Evolutionary conservation across 176 grass and related monocot species (phyloP), one percentile per base, ranked within the genome.

Genomic region (Phyllostachys edulis): DNA sequence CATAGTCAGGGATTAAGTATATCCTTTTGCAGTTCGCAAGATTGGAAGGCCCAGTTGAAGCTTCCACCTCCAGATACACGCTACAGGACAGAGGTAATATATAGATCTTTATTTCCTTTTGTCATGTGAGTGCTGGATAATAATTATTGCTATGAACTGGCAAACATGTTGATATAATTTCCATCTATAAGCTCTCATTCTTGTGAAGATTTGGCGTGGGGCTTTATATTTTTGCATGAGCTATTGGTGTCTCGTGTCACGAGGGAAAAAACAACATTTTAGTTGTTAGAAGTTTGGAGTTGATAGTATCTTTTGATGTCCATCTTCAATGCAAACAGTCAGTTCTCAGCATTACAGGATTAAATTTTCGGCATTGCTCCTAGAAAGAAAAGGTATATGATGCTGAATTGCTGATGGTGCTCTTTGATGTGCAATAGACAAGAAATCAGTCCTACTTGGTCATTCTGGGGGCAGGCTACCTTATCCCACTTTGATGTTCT

Each of bases 31-130:
- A 95, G 92, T 78, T 91, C 87, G 34, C 92, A 93, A 86, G 89
- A 95, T 81, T 98, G 92, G 95, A 98, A 93, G 69, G 85, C 85
- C 20, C 89, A 95, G 79, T 69, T 95, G 47, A 98, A 93, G 39
- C 84, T 95, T 67, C 92, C 95, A 49, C 75, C 95, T 88, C 52
- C 38, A 77, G 95, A 98, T 82, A 95, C 92, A 13, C 92, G 92
- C 16, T 98, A 90, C 67, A 89, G 34, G 79, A 95, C 95, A 80
- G 90, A 98, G 95, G 95, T 98, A 93, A 45, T 39, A 50, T 50
- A 36, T 69, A 42, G 11, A 39, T 16, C 36, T 41, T 44, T 63
- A 75, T 78, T 42, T 45, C 14, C 23, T 49, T 34, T 59, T 77
- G 27, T 83, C 16, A 23, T 80, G 7, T 60, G 62, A 66, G 13